Percentiles rank a stretch among this genome's conserved stretches.
phyloP scores from a whole-genome alignment of 352 stramenopile genomes.

The Phytophthora litchii region DNA sequence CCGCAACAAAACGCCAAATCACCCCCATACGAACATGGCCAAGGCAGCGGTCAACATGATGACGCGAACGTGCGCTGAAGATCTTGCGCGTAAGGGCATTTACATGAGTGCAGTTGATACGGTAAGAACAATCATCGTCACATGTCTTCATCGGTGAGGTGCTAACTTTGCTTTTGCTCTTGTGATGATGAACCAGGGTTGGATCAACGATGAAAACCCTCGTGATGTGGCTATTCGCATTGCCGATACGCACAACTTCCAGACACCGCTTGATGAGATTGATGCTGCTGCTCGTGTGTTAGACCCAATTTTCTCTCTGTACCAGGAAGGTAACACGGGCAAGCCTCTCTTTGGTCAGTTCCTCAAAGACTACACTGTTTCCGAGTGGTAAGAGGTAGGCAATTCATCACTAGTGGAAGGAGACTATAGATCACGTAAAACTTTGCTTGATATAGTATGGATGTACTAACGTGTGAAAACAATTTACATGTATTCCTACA shows the following conservation, averaged over 20 bases:
- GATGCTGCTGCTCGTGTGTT: conserved; percentile 94
- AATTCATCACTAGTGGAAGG: conserved; percentile 2
- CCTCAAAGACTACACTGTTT: conserved; percentile 78
- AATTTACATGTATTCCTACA: conserved; percentile 13
- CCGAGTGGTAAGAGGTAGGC: conserved; percentile 52
- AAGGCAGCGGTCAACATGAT: conserved; percentile 98
- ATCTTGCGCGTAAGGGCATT: conserved; percentile 88
- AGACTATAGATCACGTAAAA: too few species aligned
- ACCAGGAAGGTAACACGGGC: conserved; percentile 48
- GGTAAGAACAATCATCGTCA: conserved; percentile 24
- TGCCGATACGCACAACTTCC: conserved; percentile 93
- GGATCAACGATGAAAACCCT: conserved; percentile 98
- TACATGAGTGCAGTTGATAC: conserved; percentile 97
- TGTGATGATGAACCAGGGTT: conserved; percentile 41
- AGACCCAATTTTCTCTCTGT: conserved; percentile 91
- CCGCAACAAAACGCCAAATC: conserved; percentile 92
- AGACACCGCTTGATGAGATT: conserved; percentile 96
- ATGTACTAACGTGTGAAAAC: conserved; percentile 13
- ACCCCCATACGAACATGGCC: conserved; percentile 97
- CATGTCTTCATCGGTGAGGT: too few species aligned
- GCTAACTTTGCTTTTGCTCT: background rate
- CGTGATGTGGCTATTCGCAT: conserved; percentile 91
- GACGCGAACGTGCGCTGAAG: conserved; percentile 90
- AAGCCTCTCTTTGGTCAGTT: conserved; percentile 68
- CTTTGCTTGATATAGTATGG: too few species aligned